Conservation (phyloP, 495 filamentous ascomycete genomes). For the Penicillium steckii region DNA sequence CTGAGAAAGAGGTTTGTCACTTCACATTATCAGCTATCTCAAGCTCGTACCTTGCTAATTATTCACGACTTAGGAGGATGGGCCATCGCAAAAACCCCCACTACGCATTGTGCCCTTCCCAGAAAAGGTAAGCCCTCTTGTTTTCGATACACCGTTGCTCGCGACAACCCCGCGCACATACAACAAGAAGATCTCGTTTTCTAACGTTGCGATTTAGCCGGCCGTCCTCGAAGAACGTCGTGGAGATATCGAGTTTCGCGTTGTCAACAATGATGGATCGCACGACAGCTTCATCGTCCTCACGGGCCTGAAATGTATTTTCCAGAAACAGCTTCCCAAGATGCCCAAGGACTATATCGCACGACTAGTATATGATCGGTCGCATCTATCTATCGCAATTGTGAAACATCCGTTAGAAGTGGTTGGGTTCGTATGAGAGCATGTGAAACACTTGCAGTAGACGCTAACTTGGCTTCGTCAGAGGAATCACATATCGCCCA, state of each 20-base stretch:
- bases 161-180: neutral
- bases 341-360: slow-evolving; percentile 99
- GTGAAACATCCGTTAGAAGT: slow-evolving; percentile 95
- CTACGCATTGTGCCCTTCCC: slow-evolving; percentile 69
- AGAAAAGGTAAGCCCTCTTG: slow-evolving; percentile 62
- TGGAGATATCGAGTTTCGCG: slow-evolving; percentile 95
- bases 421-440: slow-evolving; percentile 58
- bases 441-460: neutral
- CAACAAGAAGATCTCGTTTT: neutral
- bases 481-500: slow-evolving; percentile 94
- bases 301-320: slow-evolving; percentile 95
- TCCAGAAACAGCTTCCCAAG: slow-evolving; percentile 97
- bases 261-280: slow-evolving; percentile 93
- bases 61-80: slow-evolving; percentile 29
- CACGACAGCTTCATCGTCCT: slow-evolving; percentile 90
- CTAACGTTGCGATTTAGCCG: slow-evolving; percentile 47
- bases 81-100: slow-evolving; percentile 33
- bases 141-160: neutral
- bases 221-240: slow-evolving; percentile 92
- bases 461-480: slow-evolving; percentile 27
- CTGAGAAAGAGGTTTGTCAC: slow-evolving; percentile 49
- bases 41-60: neutral
- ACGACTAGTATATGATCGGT: slow-evolving; percentile 92
- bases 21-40: neutral
- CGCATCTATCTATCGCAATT: slow-evolving; percentile 94